Evolutionary conservation across 1,284 basidiomycete species (phyloP).

Genomic region (Sporisorium sorghi): DNA sequence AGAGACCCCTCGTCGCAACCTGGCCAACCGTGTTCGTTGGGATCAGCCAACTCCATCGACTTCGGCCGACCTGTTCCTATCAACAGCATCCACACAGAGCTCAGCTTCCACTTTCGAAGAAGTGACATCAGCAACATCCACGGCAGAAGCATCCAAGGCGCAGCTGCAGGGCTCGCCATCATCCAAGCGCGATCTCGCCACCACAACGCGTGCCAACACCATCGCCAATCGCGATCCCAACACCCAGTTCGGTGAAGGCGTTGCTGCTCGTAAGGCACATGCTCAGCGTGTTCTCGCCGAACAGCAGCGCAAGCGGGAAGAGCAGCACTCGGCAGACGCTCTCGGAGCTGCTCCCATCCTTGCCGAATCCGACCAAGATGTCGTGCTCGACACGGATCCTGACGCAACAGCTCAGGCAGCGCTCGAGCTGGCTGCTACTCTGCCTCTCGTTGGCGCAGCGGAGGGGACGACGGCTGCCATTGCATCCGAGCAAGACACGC

Average conservation of each 20-base stretch:
- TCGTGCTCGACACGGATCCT: slow-evolving; percentile 11
- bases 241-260: slow-evolving; percentile 38
- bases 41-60: slow-evolving; percentile 28
- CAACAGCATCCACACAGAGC: slow-evolving; percentile 22
- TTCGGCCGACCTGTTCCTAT: slow-evolving; percentile 13
- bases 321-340: slow-evolving; percentile 36
- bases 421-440: slow-evolving; percentile 15
- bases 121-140: neutral
- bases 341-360: slow-evolving; percentile 29
- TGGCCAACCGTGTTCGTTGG: slow-evolving; percentile 57
- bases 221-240: slow-evolving; percentile 45
- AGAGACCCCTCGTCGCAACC: slow-evolving; percentile 48
- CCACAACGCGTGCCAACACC: slow-evolving; percentile 42
- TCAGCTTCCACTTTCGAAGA: slow-evolving; percentile 4
- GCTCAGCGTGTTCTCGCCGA: slow-evolving; percentile 48
- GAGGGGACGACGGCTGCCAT: too few species aligned
- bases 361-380: slow-evolving; percentile 20
- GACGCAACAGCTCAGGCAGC: slow-evolving; percentile 28
- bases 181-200: slow-evolving; percentile 22
- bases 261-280: slow-evolving; percentile 50
- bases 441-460: neutral
- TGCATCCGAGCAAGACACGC: neutral
- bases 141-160: slow-evolving; percentile 23
- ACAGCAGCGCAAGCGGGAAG: slow-evolving; percentile 46
- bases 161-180: slow-evolving; percentile 25